Conservation (phyloP, 768 basidiomycete genomes). For the Phlegmacium glaucopus region DNA sequence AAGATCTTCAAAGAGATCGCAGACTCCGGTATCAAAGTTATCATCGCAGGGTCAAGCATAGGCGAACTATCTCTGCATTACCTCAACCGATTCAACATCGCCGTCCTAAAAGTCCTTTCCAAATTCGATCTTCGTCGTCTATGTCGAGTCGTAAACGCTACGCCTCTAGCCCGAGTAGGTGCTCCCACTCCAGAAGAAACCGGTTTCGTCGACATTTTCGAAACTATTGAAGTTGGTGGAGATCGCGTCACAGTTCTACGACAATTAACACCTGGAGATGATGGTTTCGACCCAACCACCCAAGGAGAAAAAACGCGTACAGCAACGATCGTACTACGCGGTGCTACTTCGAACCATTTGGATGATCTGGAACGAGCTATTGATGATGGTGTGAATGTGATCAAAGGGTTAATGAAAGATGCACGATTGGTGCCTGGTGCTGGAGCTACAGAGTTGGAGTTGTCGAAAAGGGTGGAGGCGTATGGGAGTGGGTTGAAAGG, state of each 20-base stretch:
- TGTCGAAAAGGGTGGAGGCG: slow-evolving; percentile 78
- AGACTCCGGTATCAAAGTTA: slow-evolving; percentile 89
- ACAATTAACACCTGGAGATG: slow-evolving; percentile 68
- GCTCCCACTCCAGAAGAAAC: slow-evolving; percentile 97
- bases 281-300: slow-evolving; percentile 50
- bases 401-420: slow-evolving; percentile 91
- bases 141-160: slow-evolving; percentile 94
- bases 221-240: slow-evolving; percentile 94
- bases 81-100: slow-evolving; percentile 89
- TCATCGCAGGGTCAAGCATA: slow-evolving; percentile 89
- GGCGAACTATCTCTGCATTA: slow-evolving; percentile 98
- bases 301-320: slow-evolving; percentile 76
- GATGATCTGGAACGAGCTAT: slow-evolving; percentile 96
- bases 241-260: slow-evolving; percentile 97
- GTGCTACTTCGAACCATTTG: slow-evolving; percentile 90
- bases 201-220: slow-evolving; percentile 90
- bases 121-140: slow-evolving; percentile 96
- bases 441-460: slow-evolving; percentile 90
- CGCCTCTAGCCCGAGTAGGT: slow-evolving; percentile 92
- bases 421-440: slow-evolving; percentile 89
- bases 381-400: slow-evolving; percentile 95
- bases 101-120: slow-evolving; percentile 94
- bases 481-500: slow-evolving; percentile 90
- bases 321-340: slow-evolving; percentile 92
- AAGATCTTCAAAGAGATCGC: slow-evolving; percentile 97